Evolutionary conservation across 2,329 filamentous ascomycete species (phyloP).

Genomic region (Calonectria pauciramosa): DNA sequence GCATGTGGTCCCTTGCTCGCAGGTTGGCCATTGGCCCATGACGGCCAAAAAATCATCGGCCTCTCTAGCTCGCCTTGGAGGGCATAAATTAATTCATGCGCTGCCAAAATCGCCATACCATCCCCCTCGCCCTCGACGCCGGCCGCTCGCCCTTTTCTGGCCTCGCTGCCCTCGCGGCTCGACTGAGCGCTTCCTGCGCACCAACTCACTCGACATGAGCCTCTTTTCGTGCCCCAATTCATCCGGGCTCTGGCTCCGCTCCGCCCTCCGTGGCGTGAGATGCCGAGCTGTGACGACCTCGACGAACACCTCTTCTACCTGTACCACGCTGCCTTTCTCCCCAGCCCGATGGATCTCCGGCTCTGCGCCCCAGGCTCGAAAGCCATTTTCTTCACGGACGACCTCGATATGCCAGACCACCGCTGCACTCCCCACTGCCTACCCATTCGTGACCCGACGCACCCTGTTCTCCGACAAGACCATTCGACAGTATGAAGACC

Average conservation of each 20-base stretch:
- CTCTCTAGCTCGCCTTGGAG: conserved; percentile 18
- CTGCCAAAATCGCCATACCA: conserved; percentile 39
- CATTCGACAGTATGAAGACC: conserved; percentile 67
- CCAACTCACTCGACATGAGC: conserved; percentile 43
- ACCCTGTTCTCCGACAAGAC: conserved; percentile 54
- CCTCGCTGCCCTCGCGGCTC: conserved; percentile 39
- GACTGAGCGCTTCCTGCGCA: conserved; percentile 43
- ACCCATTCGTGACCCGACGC: conserved; percentile 43
- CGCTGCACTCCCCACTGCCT: conserved; percentile 24
- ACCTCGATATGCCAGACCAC: conserved; percentile 26
- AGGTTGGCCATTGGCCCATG: neutral
- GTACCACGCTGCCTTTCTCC: conserved; percentile 36
- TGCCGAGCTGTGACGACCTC: conserved; percentile 27
- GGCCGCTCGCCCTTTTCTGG: conserved; percentile 30
- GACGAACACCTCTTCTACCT: neutral
- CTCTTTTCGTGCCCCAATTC: conserved; percentile 47
- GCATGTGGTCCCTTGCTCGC: neutral
- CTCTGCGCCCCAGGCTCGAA: conserved; percentile 23
- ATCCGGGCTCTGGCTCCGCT: conserved; percentile 48
- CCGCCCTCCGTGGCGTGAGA: conserved; percentile 43
- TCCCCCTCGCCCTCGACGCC: conserved; percentile 23
- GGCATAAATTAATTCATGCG: conserved; percentile 45
- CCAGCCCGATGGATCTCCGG: conserved; percentile 43
- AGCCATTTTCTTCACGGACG: conserved; percentile 18
- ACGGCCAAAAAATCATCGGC: conserved; percentile 39